phyloP scores from a whole-genome alignment of 768 basidiomycete genomes.

The Trametopsis cervina region DNA sequence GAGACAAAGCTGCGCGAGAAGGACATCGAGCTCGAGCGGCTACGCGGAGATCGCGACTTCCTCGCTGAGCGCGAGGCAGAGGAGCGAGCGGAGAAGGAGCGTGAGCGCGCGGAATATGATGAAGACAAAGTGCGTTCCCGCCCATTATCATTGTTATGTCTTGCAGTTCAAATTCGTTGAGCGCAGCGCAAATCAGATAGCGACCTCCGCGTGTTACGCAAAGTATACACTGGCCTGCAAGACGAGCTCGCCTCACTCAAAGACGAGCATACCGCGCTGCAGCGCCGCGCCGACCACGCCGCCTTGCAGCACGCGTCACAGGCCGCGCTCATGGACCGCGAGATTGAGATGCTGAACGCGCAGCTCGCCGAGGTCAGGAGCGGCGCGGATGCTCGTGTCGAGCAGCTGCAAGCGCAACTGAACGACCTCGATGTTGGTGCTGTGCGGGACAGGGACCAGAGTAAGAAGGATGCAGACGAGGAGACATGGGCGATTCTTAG shows the following conservation, averaged over 20 bases:
- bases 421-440: slow-evolving; percentile 39
- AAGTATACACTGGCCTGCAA: slow-evolving; percentile 38
- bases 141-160: background rate
- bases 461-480: slow-evolving; percentile 32
- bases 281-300: slow-evolving; percentile 42
- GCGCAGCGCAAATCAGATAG: slow-evolving; percentile 40
- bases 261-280: slow-evolving; percentile 44
- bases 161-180: slow-evolving; percentile 8
- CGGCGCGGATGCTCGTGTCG: slow-evolving; percentile 37
- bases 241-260: slow-evolving; percentile 57
- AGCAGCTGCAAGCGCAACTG: slow-evolving; percentile 40
- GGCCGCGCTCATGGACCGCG: slow-evolving; percentile 39
- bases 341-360: slow-evolving; percentile 38
- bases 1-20: slow-evolving; percentile 65
- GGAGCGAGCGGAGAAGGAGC: slow-evolving; percentile 62
- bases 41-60: slow-evolving; percentile 66
- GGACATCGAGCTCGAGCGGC: slow-evolving; percentile 51
- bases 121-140: slow-evolving; percentile 51
- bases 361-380: slow-evolving; percentile 38
- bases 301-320: slow-evolving; percentile 45
- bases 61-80: slow-evolving; percentile 62
- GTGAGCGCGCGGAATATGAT: slow-evolving; percentile 39
- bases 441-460: too few relatives aligned
- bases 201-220: slow-evolving; percentile 47
- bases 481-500: slow-evolving; percentile 58